Percentiles rank a stretch among this genome's conserved stretches.
These are phyloP conservation scores for Wickerhamia fluorescens DNA, from an alignment of 805 yeast species.

Conservation along the genomic window DNA sequence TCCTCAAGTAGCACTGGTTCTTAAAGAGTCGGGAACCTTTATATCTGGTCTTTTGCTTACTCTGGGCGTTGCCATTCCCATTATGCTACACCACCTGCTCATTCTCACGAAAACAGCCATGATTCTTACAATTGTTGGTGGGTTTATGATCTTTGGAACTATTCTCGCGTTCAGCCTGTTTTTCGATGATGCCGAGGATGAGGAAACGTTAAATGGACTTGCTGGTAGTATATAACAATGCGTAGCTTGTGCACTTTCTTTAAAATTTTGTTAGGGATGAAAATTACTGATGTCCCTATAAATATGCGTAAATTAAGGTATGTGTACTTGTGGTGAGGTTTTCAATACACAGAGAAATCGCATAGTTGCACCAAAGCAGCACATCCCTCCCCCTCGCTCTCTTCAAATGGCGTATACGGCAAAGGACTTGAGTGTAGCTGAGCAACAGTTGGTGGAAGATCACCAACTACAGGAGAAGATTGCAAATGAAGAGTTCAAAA, in stretches of 20 bases:
- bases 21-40: constrained; percentile 76
- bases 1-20: constrained; percentile 24
- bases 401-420: constrained; percentile 1
- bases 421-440: constrained; percentile 18
- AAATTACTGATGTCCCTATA: too few relatives aligned
- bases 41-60: constrained; percentile 69
- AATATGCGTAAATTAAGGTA: too few relatives aligned
- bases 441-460: constrained; percentile 31
- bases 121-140: constrained; percentile 75
- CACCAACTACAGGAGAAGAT: constrained; percentile 55
- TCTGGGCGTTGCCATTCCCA: constrained; percentile 67
- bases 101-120: constrained; percentile 66
- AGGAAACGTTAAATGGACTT: too few relatives aligned
- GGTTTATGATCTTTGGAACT: constrained; percentile 74
- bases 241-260: too few relatives aligned
- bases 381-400: constrained; percentile 1
- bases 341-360: too few relatives aligned
- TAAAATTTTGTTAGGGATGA: too few relatives aligned
- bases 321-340: too few relatives aligned
- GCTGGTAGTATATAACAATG: too few relatives aligned
- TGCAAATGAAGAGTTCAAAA: constrained; percentile 64
- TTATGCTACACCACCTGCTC: constrained; percentile 68
- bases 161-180: constrained; percentile 77
- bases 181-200: constrained; percentile 43
- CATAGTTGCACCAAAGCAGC: too few relatives aligned